Percentiles rank a stretch among this genome's conserved stretches.
Conservation (phyloP, 345 rosid species). For the Linum usitatissimum region DNA sequence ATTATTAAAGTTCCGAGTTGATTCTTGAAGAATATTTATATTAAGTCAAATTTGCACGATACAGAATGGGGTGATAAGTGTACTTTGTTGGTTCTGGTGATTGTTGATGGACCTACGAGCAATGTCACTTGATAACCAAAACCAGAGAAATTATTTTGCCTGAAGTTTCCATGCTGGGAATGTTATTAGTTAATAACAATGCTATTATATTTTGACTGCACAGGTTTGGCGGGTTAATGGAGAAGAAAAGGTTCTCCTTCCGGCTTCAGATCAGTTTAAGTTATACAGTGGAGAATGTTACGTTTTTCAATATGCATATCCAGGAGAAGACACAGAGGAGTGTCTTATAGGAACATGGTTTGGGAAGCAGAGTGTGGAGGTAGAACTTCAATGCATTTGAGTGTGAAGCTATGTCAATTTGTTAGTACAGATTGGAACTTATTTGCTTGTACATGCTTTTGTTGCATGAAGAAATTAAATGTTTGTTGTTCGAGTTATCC, state of each 20-base stretch:
- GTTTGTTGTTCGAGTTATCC: neutral
- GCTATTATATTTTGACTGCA: neutral
- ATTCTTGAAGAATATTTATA: no score
- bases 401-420: neutral
- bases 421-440: neutral
- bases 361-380: constrained; percentile 92
- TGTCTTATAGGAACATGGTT: constrained; percentile 85
- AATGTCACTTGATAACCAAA: neutral
- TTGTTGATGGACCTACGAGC: neutral
- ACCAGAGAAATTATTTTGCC: neutral
- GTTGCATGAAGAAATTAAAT: neutral
- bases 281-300: constrained; percentile 87
- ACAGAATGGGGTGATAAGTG: neutral
- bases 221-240: constrained; percentile 89
- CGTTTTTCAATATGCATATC: constrained; percentile 75
- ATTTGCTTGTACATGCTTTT: neutral
- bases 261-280: constrained; percentile 76
- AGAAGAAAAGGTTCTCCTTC: constrained; percentile 57
- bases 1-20: no score
- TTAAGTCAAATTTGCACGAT: no score
- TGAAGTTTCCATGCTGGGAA: neutral
- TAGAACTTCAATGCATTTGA: constrained; percentile 19
- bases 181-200: neutral
- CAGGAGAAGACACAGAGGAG: constrained; percentile 93
- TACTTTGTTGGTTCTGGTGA: neutral